These are phyloP conservation scores for Quambalaria eucalypti DNA, from an alignment of 1,284 basidiomycete genomes.

Conservation along the genomic window DNA sequence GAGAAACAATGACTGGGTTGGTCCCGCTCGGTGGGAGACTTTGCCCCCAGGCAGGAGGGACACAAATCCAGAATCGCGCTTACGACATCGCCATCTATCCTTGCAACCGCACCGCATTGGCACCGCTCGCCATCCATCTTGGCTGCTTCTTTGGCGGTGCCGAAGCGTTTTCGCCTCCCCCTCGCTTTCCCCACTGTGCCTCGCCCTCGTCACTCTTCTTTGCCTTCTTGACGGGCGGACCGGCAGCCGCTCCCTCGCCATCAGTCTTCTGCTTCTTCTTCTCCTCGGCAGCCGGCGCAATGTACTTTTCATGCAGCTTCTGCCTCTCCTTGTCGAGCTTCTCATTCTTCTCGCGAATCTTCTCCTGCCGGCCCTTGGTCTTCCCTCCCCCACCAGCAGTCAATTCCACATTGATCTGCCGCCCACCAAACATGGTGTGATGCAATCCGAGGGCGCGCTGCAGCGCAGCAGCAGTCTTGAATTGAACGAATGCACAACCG, in stretches of 20 bases:
- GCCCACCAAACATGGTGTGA: constrained; percentile 38
- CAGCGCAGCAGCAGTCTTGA: constrained; percentile 22
- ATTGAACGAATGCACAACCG: constrained; percentile 45
- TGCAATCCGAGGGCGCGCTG: constrained; percentile 43
- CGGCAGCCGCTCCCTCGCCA: constrained; percentile 4
- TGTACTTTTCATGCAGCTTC: constrained; percentile 39
- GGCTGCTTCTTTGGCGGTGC: constrained; percentile 9
- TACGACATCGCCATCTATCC: too few relatives aligned
- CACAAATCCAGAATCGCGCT: too few relatives aligned
- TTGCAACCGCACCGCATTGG: constrained; percentile 21
- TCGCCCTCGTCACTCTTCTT: constrained; percentile 1
- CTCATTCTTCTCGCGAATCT: constrained; percentile 41
- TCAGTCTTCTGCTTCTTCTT: constrained; percentile 19
- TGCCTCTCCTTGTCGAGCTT: constrained; percentile 36
- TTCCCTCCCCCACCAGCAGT: constrained; percentile 45
- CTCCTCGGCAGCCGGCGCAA: constrained; percentile 33
- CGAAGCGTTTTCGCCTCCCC: constrained; percentile 1
- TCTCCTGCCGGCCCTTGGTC: constrained; percentile 24
- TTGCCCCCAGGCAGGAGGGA: too few relatives aligned
- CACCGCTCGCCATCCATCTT: constrained; percentile 24
- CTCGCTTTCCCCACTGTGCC: constrained; percentile 12
- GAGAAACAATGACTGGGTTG: too few relatives aligned
- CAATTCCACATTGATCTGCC: constrained; percentile 45
- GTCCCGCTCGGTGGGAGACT: too few relatives aligned
- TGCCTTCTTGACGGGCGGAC: background rate